Conservation (phyloP, 495 filamentous ascomycete species). For the Paragyromitra xinjiangensis region DNA sequence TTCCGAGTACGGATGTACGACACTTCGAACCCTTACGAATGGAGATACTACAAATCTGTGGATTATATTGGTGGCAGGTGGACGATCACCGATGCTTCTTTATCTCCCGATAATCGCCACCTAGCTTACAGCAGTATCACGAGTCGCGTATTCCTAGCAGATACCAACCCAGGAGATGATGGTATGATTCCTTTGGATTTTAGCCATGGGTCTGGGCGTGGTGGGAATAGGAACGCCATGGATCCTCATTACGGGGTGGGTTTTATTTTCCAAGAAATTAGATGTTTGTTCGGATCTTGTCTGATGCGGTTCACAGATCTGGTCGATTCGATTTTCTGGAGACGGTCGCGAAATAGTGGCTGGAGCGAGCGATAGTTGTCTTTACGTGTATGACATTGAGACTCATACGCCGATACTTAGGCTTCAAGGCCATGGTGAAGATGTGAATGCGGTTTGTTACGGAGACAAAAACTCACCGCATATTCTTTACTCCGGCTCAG, state of each 20-base stretch:
- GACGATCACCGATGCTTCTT: constrained; percentile 93
- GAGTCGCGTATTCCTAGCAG: constrained; percentile 80
- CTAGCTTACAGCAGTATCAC: constrained; percentile 89
- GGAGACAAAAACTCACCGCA: constrained; percentile 89
- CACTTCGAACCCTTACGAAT: constrained; percentile 92
- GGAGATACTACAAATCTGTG: constrained; percentile 95
- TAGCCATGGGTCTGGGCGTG: constrained; percentile 62
- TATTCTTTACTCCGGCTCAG: constrained; percentile 94
- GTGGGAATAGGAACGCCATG: constrained; percentile 58
- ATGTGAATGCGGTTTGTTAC: constrained; percentile 98
- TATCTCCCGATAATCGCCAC: constrained; percentile 91
- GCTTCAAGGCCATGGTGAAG: constrained; percentile 79
- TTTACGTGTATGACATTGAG: constrained; percentile 95
- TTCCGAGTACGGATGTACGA: constrained; percentile 97
- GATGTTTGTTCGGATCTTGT: constrained; percentile 19
- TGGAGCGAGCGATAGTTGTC: constrained; percentile 77
- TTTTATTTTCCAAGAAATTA: neutral
- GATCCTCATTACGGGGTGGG: constrained; percentile 50
- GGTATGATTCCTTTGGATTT: constrained; percentile 83
- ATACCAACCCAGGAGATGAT: constrained; percentile 83
- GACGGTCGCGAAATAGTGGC: constrained; percentile 92
- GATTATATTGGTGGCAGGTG: constrained; percentile 85
- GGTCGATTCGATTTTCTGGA: constrained; percentile 90
- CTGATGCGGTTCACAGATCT: constrained; percentile 69
- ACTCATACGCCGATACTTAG: constrained; percentile 74